Percentiles rank a stretch among this genome's conserved stretches.
Evolutionary conservation across 2,329 filamentous ascomycete genomes (phyloP).

Genomic region (Juglanconis sp.): DNA sequence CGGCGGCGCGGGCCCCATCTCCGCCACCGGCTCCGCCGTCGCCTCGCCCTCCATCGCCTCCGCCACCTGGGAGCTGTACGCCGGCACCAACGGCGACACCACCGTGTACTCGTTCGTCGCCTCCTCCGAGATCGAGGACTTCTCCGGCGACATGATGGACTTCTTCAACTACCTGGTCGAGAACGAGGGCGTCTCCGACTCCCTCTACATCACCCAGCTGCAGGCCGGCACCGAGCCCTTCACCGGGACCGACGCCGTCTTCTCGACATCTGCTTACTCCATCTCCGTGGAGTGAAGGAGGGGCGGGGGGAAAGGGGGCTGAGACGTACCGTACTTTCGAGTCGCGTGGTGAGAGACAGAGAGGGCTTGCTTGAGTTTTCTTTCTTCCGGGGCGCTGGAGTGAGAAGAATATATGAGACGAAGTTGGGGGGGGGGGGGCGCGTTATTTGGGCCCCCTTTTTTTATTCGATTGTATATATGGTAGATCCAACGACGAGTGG

Average conservation of each 20-base stretch:
- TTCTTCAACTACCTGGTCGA: slow-evolving; percentile 55
- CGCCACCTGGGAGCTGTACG: slow-evolving; percentile 55
- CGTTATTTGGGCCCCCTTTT: not conserved
- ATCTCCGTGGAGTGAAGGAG: slow-evolving; percentile 10
- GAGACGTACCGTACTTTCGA: too few species aligned
- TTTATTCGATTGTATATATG: not conserved
- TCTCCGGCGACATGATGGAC: slow-evolving; percentile 53
- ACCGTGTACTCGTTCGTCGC: slow-evolving; percentile 56
- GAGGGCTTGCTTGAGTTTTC: too few species aligned
- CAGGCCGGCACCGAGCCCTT: slow-evolving; percentile 57
- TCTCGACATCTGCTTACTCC: slow-evolving; percentile 21
- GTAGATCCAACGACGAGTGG: not conserved
- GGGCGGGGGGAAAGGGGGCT: not conserved
- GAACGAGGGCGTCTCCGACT: slow-evolving; percentile 43
- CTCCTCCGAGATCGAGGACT: slow-evolving; percentile 43
- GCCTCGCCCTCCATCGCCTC: slow-evolving; percentile 53
- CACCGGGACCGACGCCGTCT: slow-evolving; percentile 37
- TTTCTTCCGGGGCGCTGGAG: too few species aligned
- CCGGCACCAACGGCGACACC: slow-evolving; percentile 57
- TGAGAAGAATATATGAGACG: too few species aligned
- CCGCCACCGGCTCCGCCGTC: slow-evolving; percentile 46
- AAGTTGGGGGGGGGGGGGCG: not conserved
- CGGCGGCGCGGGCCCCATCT: slow-evolving; percentile 59
- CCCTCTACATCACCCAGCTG: slow-evolving; percentile 51
- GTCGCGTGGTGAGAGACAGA: too few species aligned